These are phyloP conservation scores for Alisma plantagoaquatica DNA, from an alignment of 106 monocot genomes.

Conservation along the genomic window DNA sequence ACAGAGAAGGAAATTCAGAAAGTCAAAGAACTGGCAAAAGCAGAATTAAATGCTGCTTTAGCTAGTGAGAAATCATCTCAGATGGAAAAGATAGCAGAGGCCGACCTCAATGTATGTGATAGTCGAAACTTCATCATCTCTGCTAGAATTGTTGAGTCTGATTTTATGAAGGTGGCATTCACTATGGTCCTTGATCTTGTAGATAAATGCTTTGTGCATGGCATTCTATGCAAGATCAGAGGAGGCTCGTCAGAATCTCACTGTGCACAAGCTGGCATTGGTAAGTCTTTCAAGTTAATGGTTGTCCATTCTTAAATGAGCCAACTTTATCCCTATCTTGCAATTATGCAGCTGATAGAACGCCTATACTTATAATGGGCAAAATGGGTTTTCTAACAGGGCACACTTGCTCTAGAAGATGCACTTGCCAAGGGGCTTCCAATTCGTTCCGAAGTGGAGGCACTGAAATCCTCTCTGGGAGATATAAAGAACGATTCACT, in stretches of 20 bases:
- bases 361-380: too few species aligned
- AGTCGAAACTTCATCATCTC: too few species aligned
- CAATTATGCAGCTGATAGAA: too few species aligned
- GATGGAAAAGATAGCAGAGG: constrained; percentile 91
- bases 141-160: too few species aligned
- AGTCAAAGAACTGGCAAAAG: constrained; percentile 68
- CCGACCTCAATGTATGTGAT: constrained; percentile 79
- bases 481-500: constrained; percentile 76
- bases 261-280: constrained; percentile 91
- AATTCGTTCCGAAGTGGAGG: constrained; percentile 51
- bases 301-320: too few species aligned
- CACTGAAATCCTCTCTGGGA: constrained; percentile 49
- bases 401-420: constrained; percentile 80
- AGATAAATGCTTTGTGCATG: constrained; percentile 97
- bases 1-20: constrained; percentile 31
- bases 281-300: too few species aligned
- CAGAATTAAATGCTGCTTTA: constrained; percentile 76
- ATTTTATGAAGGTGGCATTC: too few species aligned
- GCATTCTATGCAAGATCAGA: constrained; percentile 98
- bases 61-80: constrained; percentile 81
- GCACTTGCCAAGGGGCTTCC: constrained; percentile 72
- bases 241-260: constrained; percentile 83
- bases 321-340: too few species aligned
- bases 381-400: too few species aligned
- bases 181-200: too few species aligned